These are phyloP conservation scores for Cylindrodendrum hubeiense DNA, from an alignment of 2,329 filamentous ascomycete genomes.

Conservation along the genomic window DNA sequence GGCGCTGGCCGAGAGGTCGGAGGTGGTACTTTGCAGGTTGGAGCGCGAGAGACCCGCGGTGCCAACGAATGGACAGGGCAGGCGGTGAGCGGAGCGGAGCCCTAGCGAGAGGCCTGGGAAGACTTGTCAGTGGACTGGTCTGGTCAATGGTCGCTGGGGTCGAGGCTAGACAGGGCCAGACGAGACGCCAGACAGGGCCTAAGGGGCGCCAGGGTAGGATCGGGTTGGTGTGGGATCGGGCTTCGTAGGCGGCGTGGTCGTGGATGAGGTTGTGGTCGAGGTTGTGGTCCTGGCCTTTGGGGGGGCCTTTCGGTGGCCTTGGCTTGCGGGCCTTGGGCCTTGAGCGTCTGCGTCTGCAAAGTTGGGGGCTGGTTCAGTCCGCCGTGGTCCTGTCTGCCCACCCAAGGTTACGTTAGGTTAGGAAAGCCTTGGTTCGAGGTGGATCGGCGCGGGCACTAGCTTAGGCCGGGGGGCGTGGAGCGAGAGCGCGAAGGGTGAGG, in stretches of 20 bases:
- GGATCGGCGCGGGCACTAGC: constrained; percentile 24
- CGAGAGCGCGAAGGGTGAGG: constrained; percentile 1
- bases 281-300: constrained; percentile 7
- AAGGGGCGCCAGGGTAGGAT: constrained; percentile 10
- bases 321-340: not conserved
- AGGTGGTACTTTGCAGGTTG: constrained; percentile 18
- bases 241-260: not conserved
- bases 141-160: constrained; percentile 3
- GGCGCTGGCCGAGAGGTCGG: not conserved
- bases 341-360: not conserved
- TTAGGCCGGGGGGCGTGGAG: constrained; percentile 1
- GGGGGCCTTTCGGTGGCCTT: not conserved
- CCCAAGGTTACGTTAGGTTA: constrained; percentile 6
- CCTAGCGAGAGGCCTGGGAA: constrained; percentile 9
- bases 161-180: constrained; percentile 9
- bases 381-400: not conserved
- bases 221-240: constrained; percentile 8
- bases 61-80: constrained; percentile 42
- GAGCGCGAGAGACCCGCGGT: constrained; percentile 25
- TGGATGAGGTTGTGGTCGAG: not conserved
- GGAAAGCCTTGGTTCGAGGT: not conserved
- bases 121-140: constrained; percentile 10
- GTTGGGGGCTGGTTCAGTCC: constrained; percentile 1
- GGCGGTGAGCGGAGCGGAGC: constrained; percentile 43
- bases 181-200: constrained; percentile 8